Conservation (phyloP, 1,284 basidiomycete genomes). For the Melampsora americana region DNA sequence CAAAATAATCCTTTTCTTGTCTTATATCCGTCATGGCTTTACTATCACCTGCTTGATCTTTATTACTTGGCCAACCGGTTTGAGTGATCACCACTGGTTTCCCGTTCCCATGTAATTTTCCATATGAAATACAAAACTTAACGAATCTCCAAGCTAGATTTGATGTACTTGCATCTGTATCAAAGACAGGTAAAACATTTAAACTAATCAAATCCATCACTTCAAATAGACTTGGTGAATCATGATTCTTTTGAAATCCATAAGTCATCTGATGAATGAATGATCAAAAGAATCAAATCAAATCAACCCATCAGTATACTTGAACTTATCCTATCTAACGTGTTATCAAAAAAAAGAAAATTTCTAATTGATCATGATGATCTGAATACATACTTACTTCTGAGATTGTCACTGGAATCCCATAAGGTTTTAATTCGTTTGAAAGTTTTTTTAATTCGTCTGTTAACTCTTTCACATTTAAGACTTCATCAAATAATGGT, state of each 20-base stretch:
- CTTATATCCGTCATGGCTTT: slow-evolving; percentile 47
- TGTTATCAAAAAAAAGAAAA: not conserved
- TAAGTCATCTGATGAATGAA: slow-evolving; percentile 51
- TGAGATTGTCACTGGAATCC: slow-evolving; percentile 14
- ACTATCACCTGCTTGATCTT: slow-evolving; percentile 45
- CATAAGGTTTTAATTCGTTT: slow-evolving; percentile 40
- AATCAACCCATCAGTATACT: no score
- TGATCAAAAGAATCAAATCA: no score
- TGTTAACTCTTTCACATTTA: slow-evolving; percentile 60
- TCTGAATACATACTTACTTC: slow-evolving; percentile 56
- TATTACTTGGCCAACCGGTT: slow-evolving; percentile 51
- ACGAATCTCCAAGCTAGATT: slow-evolving; percentile 65
- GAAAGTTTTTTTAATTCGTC: slow-evolving; percentile 61
- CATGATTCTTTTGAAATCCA: not conserved
- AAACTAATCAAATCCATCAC: slow-evolving; percentile 67
- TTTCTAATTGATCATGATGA: slow-evolving; percentile 62
- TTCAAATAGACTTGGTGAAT: slow-evolving; percentile 58
- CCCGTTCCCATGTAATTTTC: not conserved
- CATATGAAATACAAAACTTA: slow-evolving; percentile 58
- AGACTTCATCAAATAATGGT: slow-evolving; percentile 65
- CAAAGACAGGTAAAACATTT: slow-evolving; percentile 71
- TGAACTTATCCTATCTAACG: no score
- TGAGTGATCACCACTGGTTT: slow-evolving; percentile 43
- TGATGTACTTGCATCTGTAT: slow-evolving; percentile 62
- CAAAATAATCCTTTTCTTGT: slow-evolving; percentile 56